Evolutionary conservation across 1,284 basidiomycete species (phyloP).

Genomic region (Trichosporon inkin): DNA sequence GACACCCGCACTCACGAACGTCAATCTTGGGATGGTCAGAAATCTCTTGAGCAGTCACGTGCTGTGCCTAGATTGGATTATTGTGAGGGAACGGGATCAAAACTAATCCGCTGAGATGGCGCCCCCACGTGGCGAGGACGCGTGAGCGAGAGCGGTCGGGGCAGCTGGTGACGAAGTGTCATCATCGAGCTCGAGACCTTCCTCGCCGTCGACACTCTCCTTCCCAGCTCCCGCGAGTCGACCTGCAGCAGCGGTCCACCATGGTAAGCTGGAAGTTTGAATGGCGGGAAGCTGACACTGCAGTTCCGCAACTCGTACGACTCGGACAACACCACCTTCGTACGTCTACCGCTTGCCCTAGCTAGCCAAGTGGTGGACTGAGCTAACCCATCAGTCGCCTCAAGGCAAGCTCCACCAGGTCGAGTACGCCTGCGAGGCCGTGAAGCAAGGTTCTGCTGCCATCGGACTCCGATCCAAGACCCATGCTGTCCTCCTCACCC

Average conservation of each 20-base stretch:
- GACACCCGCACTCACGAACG: not conserved
- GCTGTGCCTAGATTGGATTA: slow-evolving; percentile 16
- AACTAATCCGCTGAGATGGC: slow-evolving; percentile 10
- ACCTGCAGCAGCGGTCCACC: slow-evolving; percentile 12
- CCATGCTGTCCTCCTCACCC: slow-evolving; percentile 85
- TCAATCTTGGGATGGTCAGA: slow-evolving; percentile 12
- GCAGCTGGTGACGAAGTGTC: slow-evolving; percentile 13
- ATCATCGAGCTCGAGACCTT: slow-evolving; percentile 7
- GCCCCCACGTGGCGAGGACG: slow-evolving; percentile 19
- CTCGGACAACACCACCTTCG: slow-evolving; percentile 54
- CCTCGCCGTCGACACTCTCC: slow-evolving; percentile 3
- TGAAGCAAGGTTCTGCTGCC: slow-evolving; percentile 98
- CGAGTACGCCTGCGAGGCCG: slow-evolving; percentile 98
- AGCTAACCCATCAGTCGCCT: slow-evolving; percentile 34
- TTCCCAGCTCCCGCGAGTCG: not conserved
- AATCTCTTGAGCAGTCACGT: slow-evolving; percentile 19
- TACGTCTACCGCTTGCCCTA: slow-evolving; percentile 19
- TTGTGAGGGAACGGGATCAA: slow-evolving; percentile 2
- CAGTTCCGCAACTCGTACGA: slow-evolving; percentile 58
- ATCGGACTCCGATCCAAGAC: slow-evolving; percentile 94
- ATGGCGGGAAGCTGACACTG: slow-evolving; percentile 9
- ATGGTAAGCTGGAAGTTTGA: slow-evolving; percentile 17
- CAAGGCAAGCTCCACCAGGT: slow-evolving; percentile 65
- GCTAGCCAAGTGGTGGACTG: not conserved
- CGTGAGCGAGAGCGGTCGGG: slow-evolving; percentile 5